Conservation (phyloP, 768 basidiomycete genomes). For the Antrodiella citrinella region DNA sequence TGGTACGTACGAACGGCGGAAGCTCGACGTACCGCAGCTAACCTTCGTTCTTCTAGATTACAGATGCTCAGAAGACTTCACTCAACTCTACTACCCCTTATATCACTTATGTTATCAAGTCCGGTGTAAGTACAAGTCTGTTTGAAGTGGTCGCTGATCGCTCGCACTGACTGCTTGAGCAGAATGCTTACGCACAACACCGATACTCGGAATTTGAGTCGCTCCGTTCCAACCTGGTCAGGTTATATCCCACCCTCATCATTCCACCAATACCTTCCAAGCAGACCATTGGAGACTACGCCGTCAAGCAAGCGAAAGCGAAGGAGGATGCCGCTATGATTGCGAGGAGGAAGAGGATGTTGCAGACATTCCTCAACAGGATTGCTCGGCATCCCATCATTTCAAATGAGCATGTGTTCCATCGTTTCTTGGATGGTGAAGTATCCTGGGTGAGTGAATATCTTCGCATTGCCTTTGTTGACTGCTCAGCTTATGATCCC, state of each 20-base stretch:
- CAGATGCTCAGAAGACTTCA: slow-evolving; percentile 92
- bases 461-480: neutral
- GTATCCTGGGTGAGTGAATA: slow-evolving; percentile 78
- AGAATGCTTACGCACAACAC: slow-evolving; percentile 80
- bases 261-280: slow-evolving; percentile 98
- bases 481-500: slow-evolving; percentile 4
- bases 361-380: slow-evolving; percentile 92
- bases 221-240: slow-evolving; percentile 71
- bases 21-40: neutral
- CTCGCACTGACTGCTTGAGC: no score
- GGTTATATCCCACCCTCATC: slow-evolving; percentile 91
- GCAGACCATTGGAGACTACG: slow-evolving; percentile 93
- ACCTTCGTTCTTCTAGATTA: slow-evolving; percentile 47
- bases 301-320: slow-evolving; percentile 92
- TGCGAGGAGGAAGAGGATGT: slow-evolving; percentile 84
- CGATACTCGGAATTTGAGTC: slow-evolving; percentile 98
- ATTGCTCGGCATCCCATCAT: slow-evolving; percentile 88
- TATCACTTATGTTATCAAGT: slow-evolving; percentile 87
- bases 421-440: slow-evolving; percentile 91
- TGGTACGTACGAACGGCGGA: slow-evolving; percentile 53
- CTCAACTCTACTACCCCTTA: slow-evolving; percentile 84
- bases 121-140: slow-evolving; percentile 51
- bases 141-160: slow-evolving; percentile 8
- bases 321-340: slow-evolving; percentile 95
- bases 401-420: slow-evolving; percentile 93